Percentiles rank a stretch among this genome's conserved stretches.
Evolutionary conservation across 2,329 filamentous ascomycete genomes (phyloP).

Genomic region (Phialophora verrucosa): DNA sequence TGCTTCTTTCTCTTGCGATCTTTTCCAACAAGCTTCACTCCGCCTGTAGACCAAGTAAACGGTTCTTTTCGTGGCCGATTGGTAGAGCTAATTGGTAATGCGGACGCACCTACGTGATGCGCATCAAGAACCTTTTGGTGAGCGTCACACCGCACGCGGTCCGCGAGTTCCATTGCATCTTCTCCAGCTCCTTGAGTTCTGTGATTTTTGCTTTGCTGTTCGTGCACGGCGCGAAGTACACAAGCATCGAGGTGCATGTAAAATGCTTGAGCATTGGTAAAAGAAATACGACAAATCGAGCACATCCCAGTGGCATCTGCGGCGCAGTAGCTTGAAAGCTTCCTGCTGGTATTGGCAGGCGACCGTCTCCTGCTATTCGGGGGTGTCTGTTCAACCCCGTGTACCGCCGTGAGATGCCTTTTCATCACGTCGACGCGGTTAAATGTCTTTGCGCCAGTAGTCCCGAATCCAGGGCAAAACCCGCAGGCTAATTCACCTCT

Average conservation of each 20-base stretch:
- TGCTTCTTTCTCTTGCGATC: slow-evolving; percentile 74
- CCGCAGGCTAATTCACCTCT: slow-evolving; percentile 97
- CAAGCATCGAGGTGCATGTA: slow-evolving; percentile 89
- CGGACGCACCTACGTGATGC: neutral
- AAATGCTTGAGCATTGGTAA: slow-evolving; percentile 89
- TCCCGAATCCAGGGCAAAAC: slow-evolving; percentile 88
- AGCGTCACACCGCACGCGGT: neutral
- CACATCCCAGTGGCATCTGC: slow-evolving; percentile 86
- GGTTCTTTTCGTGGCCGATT: neutral
- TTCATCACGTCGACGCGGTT: slow-evolving; percentile 97
- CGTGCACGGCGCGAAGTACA: slow-evolving; percentile 67
- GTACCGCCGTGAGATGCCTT: slow-evolving; percentile 85
- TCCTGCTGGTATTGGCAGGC: slow-evolving; percentile 61
- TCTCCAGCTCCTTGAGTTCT: slow-evolving; percentile 39
- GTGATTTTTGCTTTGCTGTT: slow-evolving; percentile 64
- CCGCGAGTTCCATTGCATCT: neutral
- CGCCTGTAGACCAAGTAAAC: neutral
- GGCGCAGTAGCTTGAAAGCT: slow-evolving; percentile 71
- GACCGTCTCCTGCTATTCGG: slow-evolving; percentile 86
- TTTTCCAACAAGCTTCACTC: neutral
- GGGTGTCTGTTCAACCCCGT: slow-evolving; percentile 89
- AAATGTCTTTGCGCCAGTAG: slow-evolving; percentile 89
- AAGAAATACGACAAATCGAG: slow-evolving; percentile 85
- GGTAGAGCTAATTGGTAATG: neutral
- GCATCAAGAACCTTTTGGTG: neutral